These are phyloP conservation scores for Penicillium aurantiogriseum DNA, from an alignment of 2,329 filamentous ascomycete species.

Conservation along the genomic window DNA sequence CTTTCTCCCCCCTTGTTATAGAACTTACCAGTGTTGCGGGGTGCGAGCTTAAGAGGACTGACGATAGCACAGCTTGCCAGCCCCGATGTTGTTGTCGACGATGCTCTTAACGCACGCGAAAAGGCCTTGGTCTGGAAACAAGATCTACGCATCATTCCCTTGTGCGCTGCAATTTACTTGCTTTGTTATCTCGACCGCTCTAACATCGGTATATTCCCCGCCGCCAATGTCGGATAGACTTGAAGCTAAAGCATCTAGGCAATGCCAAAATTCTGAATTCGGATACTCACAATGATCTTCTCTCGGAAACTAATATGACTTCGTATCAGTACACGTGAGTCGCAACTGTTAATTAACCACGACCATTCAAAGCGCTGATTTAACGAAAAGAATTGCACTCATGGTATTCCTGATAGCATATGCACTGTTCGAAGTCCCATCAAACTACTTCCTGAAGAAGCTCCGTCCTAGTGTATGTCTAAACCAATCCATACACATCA, in stretches of 20 bases:
- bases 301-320: slow-evolving; percentile 61
- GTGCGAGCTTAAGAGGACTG: neutral
- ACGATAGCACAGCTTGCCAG: slow-evolving; percentile 9
- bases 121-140: slow-evolving; percentile 55
- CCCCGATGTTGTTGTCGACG: slow-evolving; percentile 2
- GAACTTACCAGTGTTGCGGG: neutral
- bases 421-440: slow-evolving; percentile 51
- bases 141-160: slow-evolving; percentile 62
- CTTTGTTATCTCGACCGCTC: slow-evolving; percentile 66
- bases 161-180: slow-evolving; percentile 64
- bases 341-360: neutral
- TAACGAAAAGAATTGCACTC: slow-evolving; percentile 39
- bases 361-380: slow-evolving; percentile 5
- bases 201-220: slow-evolving; percentile 56
- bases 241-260: slow-evolving; percentile 27
- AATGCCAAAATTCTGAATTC: slow-evolving; percentile 67
- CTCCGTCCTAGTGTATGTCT: slow-evolving; percentile 42
- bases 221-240: neutral
- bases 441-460: slow-evolving; percentile 52
- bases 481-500: neutral
- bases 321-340: slow-evolving; percentile 58
- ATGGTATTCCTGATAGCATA: slow-evolving; percentile 52
- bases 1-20: neutral
- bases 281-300: slow-evolving; percentile 59
- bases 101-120: slow-evolving; percentile 22